A percentile compares a stretch with the other conserved stretches of the same genome.
These are phyloP conservation scores for Prototheca wickerhamii DNA, from an alignment of 163 green algal genomes.

Conservation along the genomic window DNA sequence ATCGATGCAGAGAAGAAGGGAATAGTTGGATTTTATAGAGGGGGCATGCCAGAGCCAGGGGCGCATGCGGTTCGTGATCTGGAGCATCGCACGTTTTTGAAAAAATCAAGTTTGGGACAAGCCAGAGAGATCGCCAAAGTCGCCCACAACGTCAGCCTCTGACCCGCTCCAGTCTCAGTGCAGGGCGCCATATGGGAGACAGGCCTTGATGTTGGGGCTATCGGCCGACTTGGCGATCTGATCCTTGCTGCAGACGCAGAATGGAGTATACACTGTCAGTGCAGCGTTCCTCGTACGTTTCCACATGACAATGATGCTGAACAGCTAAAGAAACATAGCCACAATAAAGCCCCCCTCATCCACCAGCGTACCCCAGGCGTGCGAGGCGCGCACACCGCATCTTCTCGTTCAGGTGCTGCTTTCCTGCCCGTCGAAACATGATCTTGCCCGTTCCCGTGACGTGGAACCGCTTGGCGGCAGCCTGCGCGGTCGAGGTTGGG, in stretches of 20 bases:
- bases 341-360: conserved; percentile 12
- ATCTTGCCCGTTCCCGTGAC: conserved; percentile 81
- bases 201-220: too few relatives aligned
- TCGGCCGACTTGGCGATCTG: not conserved
- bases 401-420: conserved; percentile 95
- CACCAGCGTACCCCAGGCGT: conserved; percentile 23
- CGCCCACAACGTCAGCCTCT: too few relatives aligned
- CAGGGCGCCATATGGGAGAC: too few relatives aligned
- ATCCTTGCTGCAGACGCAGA: not conserved
- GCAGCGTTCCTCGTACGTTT: not conserved
- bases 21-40: too few relatives aligned
- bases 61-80: too few relatives aligned
- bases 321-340: conserved; percentile 21
- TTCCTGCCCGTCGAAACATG: conserved; percentile 63
- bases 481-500: conserved; percentile 25
- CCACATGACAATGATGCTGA: conserved; percentile 25
- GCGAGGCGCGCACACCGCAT: conserved; percentile 32
- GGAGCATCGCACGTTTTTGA: too few relatives aligned
- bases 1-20: too few relatives aligned
- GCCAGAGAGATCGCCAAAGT: too few relatives aligned
- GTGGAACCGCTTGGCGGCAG: conserved; percentile 81
- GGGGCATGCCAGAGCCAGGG: too few relatives aligned
- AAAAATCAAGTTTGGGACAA: too few relatives aligned
- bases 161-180: too few relatives aligned
- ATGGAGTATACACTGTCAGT: not conserved